phyloP scores from a whole-genome alignment of 225 moss, liverwort and hornwort genomes.

The Straminergon stramineum region DNA sequence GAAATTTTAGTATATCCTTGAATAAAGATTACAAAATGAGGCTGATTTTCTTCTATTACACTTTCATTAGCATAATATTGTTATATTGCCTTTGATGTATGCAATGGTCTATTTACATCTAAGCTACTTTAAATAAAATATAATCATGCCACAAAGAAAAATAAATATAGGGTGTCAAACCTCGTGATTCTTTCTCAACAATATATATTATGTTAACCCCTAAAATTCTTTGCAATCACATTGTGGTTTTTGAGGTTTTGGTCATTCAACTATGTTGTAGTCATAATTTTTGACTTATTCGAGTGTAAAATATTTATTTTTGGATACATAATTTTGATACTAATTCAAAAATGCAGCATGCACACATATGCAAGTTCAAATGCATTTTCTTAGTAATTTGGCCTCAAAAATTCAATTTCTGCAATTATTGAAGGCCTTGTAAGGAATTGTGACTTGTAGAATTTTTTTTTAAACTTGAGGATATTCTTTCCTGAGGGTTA shows the following conservation, averaged over 20 bases:
- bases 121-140: background rate
- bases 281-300: background rate
- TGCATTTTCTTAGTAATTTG: background rate
- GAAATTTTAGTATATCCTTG: background rate
- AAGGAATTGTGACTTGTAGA: background rate
- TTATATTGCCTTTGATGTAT: background rate
- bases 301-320: background rate
- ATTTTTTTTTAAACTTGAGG: background rate
- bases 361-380: accelerated
- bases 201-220: accelerated
- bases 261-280: background rate
- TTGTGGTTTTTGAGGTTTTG: background rate
- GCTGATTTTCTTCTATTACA: background rate
- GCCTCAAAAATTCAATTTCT: background rate
- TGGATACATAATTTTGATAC: background rate
- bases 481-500: background rate
- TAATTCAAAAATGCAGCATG: background rate
- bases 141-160: background rate
- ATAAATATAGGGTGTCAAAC: background rate
- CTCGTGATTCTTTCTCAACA: background rate
- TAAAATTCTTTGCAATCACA: background rate
- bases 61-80: background rate
- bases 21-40: background rate
- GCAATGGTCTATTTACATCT: background rate
- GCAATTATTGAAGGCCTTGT: no score